Conservation (phyloP, 1,284 basidiomycete species). For the Spongispora temasekensis region DNA sequence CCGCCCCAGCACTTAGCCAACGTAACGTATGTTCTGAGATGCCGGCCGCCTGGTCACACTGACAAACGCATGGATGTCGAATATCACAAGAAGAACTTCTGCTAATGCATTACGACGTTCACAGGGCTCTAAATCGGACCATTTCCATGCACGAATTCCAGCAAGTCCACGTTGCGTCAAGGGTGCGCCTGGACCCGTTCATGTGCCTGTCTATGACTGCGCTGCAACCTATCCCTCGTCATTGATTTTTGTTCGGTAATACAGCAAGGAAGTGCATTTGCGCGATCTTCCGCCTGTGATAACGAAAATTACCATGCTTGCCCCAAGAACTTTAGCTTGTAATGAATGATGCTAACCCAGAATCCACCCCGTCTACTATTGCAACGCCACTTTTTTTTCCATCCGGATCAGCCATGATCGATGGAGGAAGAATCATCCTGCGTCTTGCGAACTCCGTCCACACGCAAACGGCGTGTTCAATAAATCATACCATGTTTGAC, state of each 20-base stretch:
- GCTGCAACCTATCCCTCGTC: not conserved
- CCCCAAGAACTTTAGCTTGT: not conserved
- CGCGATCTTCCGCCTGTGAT: slow-evolving; percentile 21
- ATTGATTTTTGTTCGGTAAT: not conserved
- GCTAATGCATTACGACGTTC: not conserved
- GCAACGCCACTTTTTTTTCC: too few species aligned
- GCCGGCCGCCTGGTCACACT: not conserved
- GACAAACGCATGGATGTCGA: not conserved
- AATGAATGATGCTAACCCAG: too few species aligned
- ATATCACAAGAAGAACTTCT: not conserved
- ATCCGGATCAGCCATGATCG: not conserved
- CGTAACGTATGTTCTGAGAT: not conserved
- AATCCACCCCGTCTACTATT: too few species aligned
- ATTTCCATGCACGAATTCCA: not conserved
- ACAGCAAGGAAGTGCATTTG: slow-evolving; percentile 2
- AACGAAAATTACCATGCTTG: not conserved
- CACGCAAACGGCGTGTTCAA: slow-evolving; percentile 19
- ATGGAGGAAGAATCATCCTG: slow-evolving; percentile 3
- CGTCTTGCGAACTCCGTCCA: slow-evolving; percentile 9
- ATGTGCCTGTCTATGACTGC: slow-evolving; percentile 4
- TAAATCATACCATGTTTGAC: not conserved
- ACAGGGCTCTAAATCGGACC: not conserved
- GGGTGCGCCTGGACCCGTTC: not conserved
- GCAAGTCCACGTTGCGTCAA: not conserved
- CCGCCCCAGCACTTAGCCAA: too few species aligned